phyloP scores from a whole-genome alignment of 192 early-diverging fungal genomes.

The Entomortierella chlamydospora region DNA sequence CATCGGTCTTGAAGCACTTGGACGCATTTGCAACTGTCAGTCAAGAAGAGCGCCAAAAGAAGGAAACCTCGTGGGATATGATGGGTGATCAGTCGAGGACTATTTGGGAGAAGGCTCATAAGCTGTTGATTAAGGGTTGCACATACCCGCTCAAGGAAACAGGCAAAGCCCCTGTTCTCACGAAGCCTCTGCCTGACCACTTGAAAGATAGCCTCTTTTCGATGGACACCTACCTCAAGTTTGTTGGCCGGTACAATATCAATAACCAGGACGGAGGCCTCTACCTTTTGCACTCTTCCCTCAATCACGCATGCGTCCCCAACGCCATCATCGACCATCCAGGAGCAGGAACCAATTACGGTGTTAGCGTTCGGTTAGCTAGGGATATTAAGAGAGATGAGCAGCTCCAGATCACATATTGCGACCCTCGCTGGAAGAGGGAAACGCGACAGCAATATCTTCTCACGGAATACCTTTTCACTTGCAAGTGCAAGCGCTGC shows the following conservation, averaged over 20 bases:
- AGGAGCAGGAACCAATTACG: conserved; percentile 60
- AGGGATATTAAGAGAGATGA: conserved; percentile 68
- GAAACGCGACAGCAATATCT: conserved; percentile 63
- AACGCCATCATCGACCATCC: conserved; percentile 66
- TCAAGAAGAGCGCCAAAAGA: conserved; percentile 65
- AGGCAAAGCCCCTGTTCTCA: conserved; percentile 54
- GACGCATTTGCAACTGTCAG: conserved; percentile 68
- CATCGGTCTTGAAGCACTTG: conserved; percentile 56
- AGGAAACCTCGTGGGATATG: conserved; percentile 67
- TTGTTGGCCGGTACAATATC: conserved; percentile 69
- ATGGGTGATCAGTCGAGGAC: conserved; percentile 56
- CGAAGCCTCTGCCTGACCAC: conserved; percentile 60
- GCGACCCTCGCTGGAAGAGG: conserved; percentile 67
- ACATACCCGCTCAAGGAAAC: conserved; percentile 59
- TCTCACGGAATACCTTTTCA: conserved; percentile 68
- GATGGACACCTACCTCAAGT: conserved; percentile 65
- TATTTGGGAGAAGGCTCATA: conserved; percentile 57
- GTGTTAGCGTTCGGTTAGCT: conserved; percentile 62
- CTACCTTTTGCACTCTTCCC: conserved; percentile 68
- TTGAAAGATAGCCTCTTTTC: conserved; percentile 60
- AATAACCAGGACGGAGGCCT: conserved; percentile 74
- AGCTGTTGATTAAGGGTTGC: conserved; percentile 58
- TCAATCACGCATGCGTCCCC: conserved; percentile 70
- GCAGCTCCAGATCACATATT: conserved; percentile 70
- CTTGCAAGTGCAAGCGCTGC: conserved; percentile 70